phyloP scores from a whole-genome alignment of 345 rosid species.

The Citrus unshiu region DNA sequence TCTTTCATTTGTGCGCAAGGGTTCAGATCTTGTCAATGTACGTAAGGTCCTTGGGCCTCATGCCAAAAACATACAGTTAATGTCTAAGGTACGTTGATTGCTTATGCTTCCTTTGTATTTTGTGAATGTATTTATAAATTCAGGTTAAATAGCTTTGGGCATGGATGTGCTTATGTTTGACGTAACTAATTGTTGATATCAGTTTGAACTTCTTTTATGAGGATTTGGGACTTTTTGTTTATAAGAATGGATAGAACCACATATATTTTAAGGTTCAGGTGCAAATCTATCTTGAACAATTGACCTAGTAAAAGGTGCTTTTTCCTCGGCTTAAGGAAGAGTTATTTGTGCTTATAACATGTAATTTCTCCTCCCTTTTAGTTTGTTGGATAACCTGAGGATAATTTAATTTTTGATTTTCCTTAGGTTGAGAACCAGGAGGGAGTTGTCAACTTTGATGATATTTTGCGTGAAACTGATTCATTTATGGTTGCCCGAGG shows the following conservation, averaged over 20 bases:
- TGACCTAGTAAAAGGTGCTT: background rate
- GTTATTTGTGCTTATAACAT: background rate
- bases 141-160: background rate
- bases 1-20: constrained; percentile 90
- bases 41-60: constrained; percentile 80
- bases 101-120: background rate
- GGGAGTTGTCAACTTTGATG: constrained; percentile 92
- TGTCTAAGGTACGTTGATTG: constrained; percentile 69
- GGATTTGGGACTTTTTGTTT: background rate
- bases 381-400: background rate
- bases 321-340: background rate
- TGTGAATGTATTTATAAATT: background rate
- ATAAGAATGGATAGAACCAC: background rate
- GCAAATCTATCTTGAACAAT: background rate
- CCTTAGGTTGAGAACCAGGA: constrained; percentile 85
- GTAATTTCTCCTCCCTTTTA: background rate
- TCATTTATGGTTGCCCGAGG: constrained; percentile 97
- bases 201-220: background rate
- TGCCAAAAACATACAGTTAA: constrained; percentile 65
- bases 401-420: constrained; percentile 7
- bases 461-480: constrained; percentile 87
- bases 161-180: background rate
- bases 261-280: background rate
- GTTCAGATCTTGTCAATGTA: constrained; percentile 84
- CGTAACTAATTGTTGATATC: background rate